These are phyloP conservation scores for Cylindrotheca fusiformis DNA, from an alignment of 108 stramenopile genomes.

Conservation along the genomic window DNA sequence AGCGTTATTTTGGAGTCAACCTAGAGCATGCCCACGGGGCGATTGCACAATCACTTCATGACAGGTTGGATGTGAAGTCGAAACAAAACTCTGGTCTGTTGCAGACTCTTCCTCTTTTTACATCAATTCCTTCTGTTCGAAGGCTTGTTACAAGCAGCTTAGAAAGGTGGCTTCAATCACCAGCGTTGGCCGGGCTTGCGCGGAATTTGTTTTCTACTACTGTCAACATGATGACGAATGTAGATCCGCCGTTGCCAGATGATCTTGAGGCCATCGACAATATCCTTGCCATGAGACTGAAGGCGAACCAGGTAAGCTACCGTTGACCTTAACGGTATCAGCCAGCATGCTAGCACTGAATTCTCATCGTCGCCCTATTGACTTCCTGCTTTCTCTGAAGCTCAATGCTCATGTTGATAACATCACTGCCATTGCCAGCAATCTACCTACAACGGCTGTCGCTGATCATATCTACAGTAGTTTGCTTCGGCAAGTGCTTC, in stretches of 20 bases:
- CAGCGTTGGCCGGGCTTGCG: constrained; percentile 71
- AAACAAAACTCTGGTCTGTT: constrained; percentile 79
- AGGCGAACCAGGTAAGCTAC: constrained; percentile 49
- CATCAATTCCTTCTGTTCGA: constrained; percentile 53
- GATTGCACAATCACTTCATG: constrained; percentile 40
- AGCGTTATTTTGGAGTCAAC: constrained; percentile 57
- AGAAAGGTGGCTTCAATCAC: constrained; percentile 80
- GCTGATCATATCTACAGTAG: constrained; percentile 54
- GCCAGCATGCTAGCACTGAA: neutral
- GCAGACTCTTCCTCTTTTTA: constrained; percentile 49
- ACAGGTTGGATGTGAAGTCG: constrained; percentile 63
- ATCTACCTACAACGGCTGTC: constrained; percentile 45
- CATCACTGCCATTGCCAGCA: constrained; percentile 50
- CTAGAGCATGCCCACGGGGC: constrained; percentile 38
- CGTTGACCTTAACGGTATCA: neutral
- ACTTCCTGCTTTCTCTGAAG: too few species aligned
- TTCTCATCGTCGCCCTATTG: too few species aligned
- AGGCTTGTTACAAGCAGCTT: constrained; percentile 49
- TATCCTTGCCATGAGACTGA: constrained; percentile 65
- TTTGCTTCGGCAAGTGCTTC: constrained; percentile 38
- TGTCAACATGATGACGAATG: constrained; percentile 43
- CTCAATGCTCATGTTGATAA: constrained; percentile 66
- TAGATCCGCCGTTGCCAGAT: constrained; percentile 58
- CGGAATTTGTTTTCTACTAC: constrained; percentile 55
- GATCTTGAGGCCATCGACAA: constrained; percentile 62